Base-by-base conservation (phyloP, 179 eudicot species). In the Beta lomatogona region DNA sequence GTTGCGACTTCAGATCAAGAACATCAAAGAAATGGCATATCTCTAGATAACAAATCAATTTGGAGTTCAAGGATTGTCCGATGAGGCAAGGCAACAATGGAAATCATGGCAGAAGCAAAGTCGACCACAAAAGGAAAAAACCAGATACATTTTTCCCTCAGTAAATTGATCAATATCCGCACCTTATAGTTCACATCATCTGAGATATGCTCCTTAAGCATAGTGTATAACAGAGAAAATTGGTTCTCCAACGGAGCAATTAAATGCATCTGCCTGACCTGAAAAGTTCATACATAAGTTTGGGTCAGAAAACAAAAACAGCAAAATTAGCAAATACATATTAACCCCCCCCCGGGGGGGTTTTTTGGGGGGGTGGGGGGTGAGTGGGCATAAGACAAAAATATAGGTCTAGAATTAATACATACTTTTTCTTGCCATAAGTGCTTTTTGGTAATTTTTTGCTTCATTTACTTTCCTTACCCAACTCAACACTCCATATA, bases 181-280 rank as follows among this genome's bases (percentile, higher is more conserved):
- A 94, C 99, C 98, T 95, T 95, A 73, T 94, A 95, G 83, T 92
- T 91, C 77, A 85, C 93, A 85, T 95, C 97, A 82, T 91, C 92
- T 59, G 98, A 82, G 44, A 95, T 91, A 81, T 95, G 99, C 59
- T 95, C 98, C 86, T 87, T 91, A 28, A 95, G 87, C 41, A 94
- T 84, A 54, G 90, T 79, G 79, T 94, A 95, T 58, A 95, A 73
- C 21, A 94, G 80, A 0, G 96, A 67, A 77, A 92, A 95, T 9
- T 95, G 99, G 77, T 91, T 89, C 83, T 95, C 98, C 89, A 95
- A 55, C 73, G 99, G 92, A 81, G 92, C 94, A 85, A 90, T 87
- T 69, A 95, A 80, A 89, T 95, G 95, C 82, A 79, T 89, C 88
- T 95, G 99, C 57, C 79, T 89, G 89, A 95, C 99, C 99, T 95